Evolutionary conservation across 805 yeast species (phyloP).

Genomic region (Wickerhamiella galacta): DNA sequence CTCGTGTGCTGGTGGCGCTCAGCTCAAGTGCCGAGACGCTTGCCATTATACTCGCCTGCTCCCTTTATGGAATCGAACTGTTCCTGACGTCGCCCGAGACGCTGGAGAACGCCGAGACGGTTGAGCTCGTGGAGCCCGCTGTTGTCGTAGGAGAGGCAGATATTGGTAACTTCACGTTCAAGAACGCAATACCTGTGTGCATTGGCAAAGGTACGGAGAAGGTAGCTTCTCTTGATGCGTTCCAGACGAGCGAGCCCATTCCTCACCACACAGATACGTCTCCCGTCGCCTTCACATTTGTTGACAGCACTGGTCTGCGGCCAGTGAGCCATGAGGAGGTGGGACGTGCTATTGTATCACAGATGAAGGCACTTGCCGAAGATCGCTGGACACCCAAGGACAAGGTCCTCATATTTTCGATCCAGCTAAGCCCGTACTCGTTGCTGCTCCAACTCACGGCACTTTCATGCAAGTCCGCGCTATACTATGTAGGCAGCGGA

Average conservation of each 20-base stretch:
- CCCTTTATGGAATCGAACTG: conserved; percentile 7
- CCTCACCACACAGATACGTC: background rate
- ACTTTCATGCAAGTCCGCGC: conserved; percentile 14
- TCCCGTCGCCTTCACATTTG: conserved; percentile 1
- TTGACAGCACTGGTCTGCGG: background rate
- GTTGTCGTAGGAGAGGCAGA: background rate
- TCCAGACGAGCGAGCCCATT: background rate
- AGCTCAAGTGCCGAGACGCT: conserved; percentile 10
- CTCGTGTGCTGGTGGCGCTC: conserved; percentile 5
- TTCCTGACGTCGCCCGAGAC: conserved; percentile 2
- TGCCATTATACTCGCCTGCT: conserved; percentile 13
- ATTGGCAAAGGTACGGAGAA: conserved; percentile 1
- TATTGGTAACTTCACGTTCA: background rate
- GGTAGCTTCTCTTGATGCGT: conserved; percentile 5
- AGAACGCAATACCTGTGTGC: conserved; percentile 2
- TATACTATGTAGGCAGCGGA: conserved; percentile 10
- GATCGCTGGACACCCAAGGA: conserved; percentile 19
- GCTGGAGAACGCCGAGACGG: conserved; percentile 2
- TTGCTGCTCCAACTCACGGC: conserved; percentile 20
- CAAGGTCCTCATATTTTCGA: conserved; percentile 18
- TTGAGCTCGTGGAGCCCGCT: conserved; percentile 3
- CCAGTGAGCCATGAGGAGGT: conserved; percentile 14
- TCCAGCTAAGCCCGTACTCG: conserved; percentile 15
- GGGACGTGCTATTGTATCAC: conserved; percentile 24
- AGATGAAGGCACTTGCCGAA: conserved; percentile 20